Conservation (phyloP, 2,329 filamentous ascomycete genomes). For the Colletotrichum zoysiae region DNA sequence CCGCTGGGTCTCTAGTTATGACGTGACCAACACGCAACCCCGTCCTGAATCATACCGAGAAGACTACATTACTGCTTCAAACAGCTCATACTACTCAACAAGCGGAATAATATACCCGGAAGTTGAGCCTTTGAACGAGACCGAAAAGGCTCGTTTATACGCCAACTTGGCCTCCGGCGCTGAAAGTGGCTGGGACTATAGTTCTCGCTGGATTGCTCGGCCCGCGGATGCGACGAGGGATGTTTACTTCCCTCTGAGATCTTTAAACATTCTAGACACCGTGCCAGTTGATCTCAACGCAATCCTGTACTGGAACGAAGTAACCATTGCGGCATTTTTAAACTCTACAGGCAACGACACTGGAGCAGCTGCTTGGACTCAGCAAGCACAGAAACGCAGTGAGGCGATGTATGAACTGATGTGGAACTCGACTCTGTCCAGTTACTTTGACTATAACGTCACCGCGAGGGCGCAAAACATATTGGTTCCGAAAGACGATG, state of each 20-base stretch:
- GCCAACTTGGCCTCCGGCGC: constrained; percentile 74
- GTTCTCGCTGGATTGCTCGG: constrained; percentile 67
- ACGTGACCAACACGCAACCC: constrained; percentile 73
- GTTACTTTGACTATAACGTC: constrained; percentile 78
- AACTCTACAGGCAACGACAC: constrained; percentile 63
- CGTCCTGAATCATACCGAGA: constrained; percentile 76
- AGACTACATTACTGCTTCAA: constrained; percentile 75
- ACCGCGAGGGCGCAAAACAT: constrained; percentile 68
- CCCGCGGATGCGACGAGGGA: constrained; percentile 70
- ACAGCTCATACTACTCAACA: constrained; percentile 70
- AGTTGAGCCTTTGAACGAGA: constrained; percentile 62
- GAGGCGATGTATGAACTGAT: constrained; percentile 72
- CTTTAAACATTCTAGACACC: constrained; percentile 69
- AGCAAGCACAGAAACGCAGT: constrained; percentile 65
- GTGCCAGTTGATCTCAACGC: constrained; percentile 77
- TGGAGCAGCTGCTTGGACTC: constrained; percentile 62
- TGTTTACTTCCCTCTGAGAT: constrained; percentile 74
- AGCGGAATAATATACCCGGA: constrained; percentile 71
- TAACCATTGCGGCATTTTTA: constrained; percentile 68
- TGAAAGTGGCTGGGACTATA: constrained; percentile 76
- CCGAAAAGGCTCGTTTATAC: constrained; percentile 67
- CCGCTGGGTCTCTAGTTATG: constrained; percentile 56
- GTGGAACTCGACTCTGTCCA: constrained; percentile 73
- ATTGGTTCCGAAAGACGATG: constrained; percentile 64
- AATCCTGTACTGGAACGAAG: constrained; percentile 75